Percentiles rank a stretch among this genome's conserved stretches.
These are phyloP conservation scores for Rhodotorula sp. DNA, from an alignment of 1,284 basidiomycete species.

Conservation along the genomic window DNA sequence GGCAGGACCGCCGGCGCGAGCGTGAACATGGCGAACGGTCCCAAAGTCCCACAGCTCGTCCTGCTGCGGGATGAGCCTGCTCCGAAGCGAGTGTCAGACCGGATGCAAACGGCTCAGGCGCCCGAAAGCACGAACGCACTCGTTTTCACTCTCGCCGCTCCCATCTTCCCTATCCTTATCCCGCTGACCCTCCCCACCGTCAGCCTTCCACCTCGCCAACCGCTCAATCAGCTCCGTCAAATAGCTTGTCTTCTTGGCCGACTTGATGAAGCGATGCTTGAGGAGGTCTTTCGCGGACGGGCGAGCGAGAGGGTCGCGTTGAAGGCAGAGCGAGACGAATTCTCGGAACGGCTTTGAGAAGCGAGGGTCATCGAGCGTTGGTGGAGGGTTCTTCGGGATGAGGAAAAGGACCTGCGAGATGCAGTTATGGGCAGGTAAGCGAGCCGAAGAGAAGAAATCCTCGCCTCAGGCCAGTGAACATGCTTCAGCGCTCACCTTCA, in stretches of 20 bases:
- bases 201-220: constrained; percentile 82
- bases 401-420: constrained; percentile 78
- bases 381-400: constrained; percentile 96
- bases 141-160: constrained; percentile 51
- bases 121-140: too few species aligned
- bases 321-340: constrained; percentile 87
- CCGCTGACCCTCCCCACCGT: constrained; percentile 62
- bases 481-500: constrained; percentile 68
- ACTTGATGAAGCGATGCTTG: constrained; percentile 92
- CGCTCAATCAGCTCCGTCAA: constrained; percentile 93
- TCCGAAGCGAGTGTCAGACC: too few species aligned
- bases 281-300: constrained; percentile 90
- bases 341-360: constrained; percentile 92
- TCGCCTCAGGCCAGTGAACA: not conserved
- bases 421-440: not conserved
- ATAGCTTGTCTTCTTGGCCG: constrained; percentile 90
- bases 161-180: constrained; percentile 66
- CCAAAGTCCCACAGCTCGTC: constrained; percentile 96
- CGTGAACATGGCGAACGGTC: constrained; percentile 64
- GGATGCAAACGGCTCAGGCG: too few species aligned
- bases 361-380: constrained; percentile 66
- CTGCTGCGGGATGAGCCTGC: not conserved
- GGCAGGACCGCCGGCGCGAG: constrained; percentile 23
- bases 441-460: not conserved
- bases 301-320: constrained; percentile 75